Conservation (phyloP, 805 yeast species). For the Nematodospora valgi region DNA sequence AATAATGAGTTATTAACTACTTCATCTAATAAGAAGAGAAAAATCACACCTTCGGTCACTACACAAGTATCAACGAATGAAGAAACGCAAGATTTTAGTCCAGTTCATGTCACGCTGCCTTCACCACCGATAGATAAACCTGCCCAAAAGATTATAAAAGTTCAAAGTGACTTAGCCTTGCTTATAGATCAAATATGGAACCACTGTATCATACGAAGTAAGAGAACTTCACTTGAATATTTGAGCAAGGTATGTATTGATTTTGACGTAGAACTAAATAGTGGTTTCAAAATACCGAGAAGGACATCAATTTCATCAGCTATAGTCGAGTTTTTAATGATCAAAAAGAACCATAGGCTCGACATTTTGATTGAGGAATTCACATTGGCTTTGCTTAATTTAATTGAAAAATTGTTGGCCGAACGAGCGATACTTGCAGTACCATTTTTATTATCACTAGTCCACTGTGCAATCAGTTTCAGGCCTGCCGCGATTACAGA, state of each 20-base stretch:
- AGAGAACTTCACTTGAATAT: slow-evolving; percentile 27
- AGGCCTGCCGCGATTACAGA: slow-evolving; percentile 58
- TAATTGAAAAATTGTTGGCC: slow-evolving; percentile 26
- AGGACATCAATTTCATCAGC: slow-evolving; percentile 31
- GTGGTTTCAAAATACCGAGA: slow-evolving; percentile 18
- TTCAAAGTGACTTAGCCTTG: slow-evolving; percentile 30
- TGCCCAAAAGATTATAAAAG: slow-evolving; percentile 17
- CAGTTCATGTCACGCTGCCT: too few species aligned
- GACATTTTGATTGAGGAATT: slow-evolving; percentile 49
- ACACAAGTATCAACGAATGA: background rate
- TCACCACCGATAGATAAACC: slow-evolving; percentile 1
- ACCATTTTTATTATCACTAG: slow-evolving; percentile 59
- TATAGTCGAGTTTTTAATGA: slow-evolving; percentile 42
- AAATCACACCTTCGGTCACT: slow-evolving; percentile 2
- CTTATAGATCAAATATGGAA: slow-evolving; percentile 35
- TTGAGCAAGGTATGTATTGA: slow-evolving; percentile 31
- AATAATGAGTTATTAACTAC: slow-evolving; percentile 33
- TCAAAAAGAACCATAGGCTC: slow-evolving; percentile 43
- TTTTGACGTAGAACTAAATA: slow-evolving; percentile 14
- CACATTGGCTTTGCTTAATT: slow-evolving; percentile 16
- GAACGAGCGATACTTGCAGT: slow-evolving; percentile 34
- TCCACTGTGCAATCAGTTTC: slow-evolving; percentile 54
- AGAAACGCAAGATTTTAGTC: background rate
- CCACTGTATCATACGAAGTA: slow-evolving; percentile 34
- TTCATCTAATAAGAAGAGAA: slow-evolving; percentile 20